Conservation (phyloP, 345 rosid species). For the Barbarea vulgaris region DNA sequence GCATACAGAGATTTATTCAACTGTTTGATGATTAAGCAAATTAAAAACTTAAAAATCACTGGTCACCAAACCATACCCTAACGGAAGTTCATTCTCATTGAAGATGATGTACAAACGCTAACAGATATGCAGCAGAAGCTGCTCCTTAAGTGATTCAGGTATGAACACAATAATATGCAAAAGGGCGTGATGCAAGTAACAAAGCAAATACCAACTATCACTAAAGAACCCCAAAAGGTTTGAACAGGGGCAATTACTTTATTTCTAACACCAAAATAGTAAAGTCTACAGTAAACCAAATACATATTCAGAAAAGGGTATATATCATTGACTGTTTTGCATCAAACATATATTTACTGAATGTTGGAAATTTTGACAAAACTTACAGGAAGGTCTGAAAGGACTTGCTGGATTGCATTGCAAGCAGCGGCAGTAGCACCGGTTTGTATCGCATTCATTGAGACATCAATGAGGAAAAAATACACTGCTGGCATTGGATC, state of each 20-base stretch:
- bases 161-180: slow-evolving; percentile 1
- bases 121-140: slow-evolving; percentile 17
- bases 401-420: slow-evolving; percentile 84
- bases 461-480: slow-evolving; percentile 89
- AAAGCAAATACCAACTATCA: slow-evolving; percentile 15
- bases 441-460: slow-evolving; percentile 85
- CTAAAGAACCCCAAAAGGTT: slow-evolving; percentile 8
- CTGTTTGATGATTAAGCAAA: slow-evolving; percentile 1
- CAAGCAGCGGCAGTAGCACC: slow-evolving; percentile 98
- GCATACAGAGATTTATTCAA: background rate
- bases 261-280: slow-evolving; percentile 8
- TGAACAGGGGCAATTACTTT: background rate
- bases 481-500: slow-evolving; percentile 98
- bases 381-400: slow-evolving; percentile 90
- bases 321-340: slow-evolving; percentile 8
- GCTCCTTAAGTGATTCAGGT: slow-evolving; percentile 12
- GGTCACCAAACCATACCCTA: background rate
- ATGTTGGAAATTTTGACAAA: slow-evolving; percentile 25
- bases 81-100: slow-evolving; percentile 14
- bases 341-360: background rate
- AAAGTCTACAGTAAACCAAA: background rate
- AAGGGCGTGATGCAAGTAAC: slow-evolving; percentile 7
- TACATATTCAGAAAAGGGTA: background rate
- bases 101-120: slow-evolving; percentile 18
- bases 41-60: background rate